Evolutionary conservation across 768 basidiomycete species (phyloP).

Genomic region (Trametes punicea): DNA sequence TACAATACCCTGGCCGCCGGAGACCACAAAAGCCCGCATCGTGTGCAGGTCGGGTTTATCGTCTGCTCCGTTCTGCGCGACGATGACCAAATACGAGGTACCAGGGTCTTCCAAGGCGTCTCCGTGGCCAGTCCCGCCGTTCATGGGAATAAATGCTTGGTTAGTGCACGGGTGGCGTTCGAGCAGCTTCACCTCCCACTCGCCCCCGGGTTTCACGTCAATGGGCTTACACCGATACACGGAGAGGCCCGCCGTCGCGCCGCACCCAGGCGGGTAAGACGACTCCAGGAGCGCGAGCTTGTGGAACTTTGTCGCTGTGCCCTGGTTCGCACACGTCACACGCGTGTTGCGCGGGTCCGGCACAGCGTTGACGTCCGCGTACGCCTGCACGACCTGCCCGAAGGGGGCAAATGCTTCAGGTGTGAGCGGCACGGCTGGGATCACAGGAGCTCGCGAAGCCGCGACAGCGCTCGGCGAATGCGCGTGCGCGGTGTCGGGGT

Average conservation of each 20-base stretch:
- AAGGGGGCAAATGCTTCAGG: constrained; percentile 84
- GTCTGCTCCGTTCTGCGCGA: constrained; percentile 73
- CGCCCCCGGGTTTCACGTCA: constrained; percentile 41
- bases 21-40: constrained; percentile 79
- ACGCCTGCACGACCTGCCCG: constrained; percentile 91
- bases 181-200: constrained; percentile 63
- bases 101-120: constrained; percentile 49
- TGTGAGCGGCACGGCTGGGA: constrained; percentile 71
- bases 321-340: constrained; percentile 82
- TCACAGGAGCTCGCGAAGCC: constrained; percentile 5
- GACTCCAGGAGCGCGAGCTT: constrained; percentile 72
- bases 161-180: constrained; percentile 90
- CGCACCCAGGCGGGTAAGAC: constrained; percentile 56
- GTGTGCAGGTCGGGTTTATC: constrained; percentile 75
- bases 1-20: constrained; percentile 76
- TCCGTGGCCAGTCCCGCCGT: constrained; percentile 42
- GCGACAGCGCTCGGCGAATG: neutral
- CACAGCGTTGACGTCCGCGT: constrained; percentile 59
- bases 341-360: constrained; percentile 59
- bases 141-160: constrained; percentile 95
- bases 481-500: neutral
- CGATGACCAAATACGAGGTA: constrained; percentile 75
- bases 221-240: constrained; percentile 80
- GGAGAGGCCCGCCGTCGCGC: constrained; percentile 68
- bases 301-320: constrained; percentile 91